Evolutionary conservation across 768 basidiomycete genomes (phyloP), one percentile per base, ranked within the genome.

Genomic region (Pleurotus platypus): DNA sequence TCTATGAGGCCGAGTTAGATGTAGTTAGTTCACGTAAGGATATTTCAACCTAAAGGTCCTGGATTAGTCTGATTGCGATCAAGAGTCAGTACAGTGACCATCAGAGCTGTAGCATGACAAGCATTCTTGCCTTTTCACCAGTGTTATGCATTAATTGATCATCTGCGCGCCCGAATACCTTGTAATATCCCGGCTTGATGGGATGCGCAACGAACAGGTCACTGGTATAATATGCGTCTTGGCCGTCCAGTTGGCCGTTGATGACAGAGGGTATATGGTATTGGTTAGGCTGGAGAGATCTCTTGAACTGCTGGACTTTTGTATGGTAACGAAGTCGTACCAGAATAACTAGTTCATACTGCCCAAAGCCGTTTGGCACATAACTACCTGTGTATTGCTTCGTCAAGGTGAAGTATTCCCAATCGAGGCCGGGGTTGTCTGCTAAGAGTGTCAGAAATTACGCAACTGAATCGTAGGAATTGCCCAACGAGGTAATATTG

Each of bases 181-280:
- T 72, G 70, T 69, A 83, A 13, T 71, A 42, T 1, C 73, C 67
- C 4, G 72, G 57, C 26, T 70, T 74, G 0, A 70, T 72, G 0
- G 81, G 77, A 61, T 82, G 81, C 24, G 73, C 70, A 0, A 70
- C 57, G 13, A 82, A 65, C 2, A 81, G 45, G 61, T 81, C 81
- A 0, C 68, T 64, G 1, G 78, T 79, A 1, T 75, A 68, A 46
- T 78, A 80, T 9, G 72, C 77, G 18, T 67, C 65, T 15, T 62
- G 60, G 2, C 77, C 80, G 1, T 72, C 61, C 1, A 75, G 49
- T 47, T 68, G 60, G 8, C 67, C 49, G 60, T 81, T 81, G 46
- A 70, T 57, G 0, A 68, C 63, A n/a, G 56, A 22, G 3, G 66
- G 68, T 12, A 49, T 57, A 22, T 61, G 60, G 47, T 61, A 64